These are phyloP conservation scores for Colletotrichum sp. DNA, from an alignment of 2,329 filamentous ascomycete species.

Conservation along the genomic window DNA sequence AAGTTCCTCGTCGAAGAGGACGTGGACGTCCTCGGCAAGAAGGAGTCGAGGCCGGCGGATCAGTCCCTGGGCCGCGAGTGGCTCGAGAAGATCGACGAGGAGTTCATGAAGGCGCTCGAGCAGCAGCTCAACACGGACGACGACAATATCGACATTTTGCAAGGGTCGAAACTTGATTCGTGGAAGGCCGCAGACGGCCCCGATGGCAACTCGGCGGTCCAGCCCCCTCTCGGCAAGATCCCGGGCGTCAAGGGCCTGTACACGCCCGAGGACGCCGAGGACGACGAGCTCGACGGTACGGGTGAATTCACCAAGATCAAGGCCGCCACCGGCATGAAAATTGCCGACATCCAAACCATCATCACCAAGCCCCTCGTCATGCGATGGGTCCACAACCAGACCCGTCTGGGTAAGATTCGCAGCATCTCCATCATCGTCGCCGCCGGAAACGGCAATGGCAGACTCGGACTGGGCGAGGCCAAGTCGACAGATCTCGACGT, in stretches of 20 bases:
- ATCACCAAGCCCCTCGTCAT: conserved; percentile 74
- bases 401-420: conserved; percentile 90
- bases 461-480: conserved; percentile 87
- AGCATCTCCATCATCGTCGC: conserved; percentile 78
- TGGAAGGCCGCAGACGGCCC: conserved; percentile 30
- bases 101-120: conserved; percentile 29
- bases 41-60: background rate
- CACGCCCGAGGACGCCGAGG: conserved; percentile 54
- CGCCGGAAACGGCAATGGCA: conserved; percentile 85
- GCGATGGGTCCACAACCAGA: conserved; percentile 87
- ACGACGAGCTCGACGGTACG: conserved; percentile 54
- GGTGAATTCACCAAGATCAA: conserved; percentile 58
- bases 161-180: conserved; percentile 39
- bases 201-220: conserved; percentile 47
- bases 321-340: conserved; percentile 58
- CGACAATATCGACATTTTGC: conserved; percentile 24
- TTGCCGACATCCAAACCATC: conserved; percentile 59
- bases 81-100: conserved; percentile 24
- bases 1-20: conserved; percentile 38
- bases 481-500: conserved; percentile 79
- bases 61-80: background rate
- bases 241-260: conserved; percentile 58
- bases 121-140: conserved; percentile 27
- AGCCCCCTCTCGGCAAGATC: conserved; percentile 56
- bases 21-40: background rate